Conservation (phyloP, 108 stramenopile genomes). For the Skeletonema costatum region DNA sequence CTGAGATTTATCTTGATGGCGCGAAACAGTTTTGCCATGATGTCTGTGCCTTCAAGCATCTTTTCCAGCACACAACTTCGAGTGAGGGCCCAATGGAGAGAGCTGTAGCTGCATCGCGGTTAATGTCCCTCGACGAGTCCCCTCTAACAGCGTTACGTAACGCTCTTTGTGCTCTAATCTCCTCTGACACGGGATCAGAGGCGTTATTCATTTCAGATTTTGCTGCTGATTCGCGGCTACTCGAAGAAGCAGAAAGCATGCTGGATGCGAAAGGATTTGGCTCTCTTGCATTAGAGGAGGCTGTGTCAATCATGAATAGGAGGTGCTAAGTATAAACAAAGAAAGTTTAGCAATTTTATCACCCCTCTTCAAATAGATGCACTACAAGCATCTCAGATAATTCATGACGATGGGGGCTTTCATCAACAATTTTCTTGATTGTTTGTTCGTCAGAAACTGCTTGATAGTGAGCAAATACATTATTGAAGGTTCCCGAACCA, state of each 20-base stretch:
- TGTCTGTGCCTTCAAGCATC: conserved; percentile 16
- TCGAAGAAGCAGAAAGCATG: conserved; percentile 72
- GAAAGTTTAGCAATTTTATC: not conserved
- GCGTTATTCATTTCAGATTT: conserved; percentile 43
- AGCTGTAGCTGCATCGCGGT: conserved; percentile 41
- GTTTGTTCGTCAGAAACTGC: conserved; percentile 19
- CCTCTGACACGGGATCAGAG: conserved; percentile 11
- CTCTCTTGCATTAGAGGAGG: conserved; percentile 60
- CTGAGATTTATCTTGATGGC: conserved; percentile 50
- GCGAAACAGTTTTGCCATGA: conserved; percentile 50
- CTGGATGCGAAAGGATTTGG: conserved; percentile 66
- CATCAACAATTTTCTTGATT: conserved; percentile 10
- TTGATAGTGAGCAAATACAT: conserved; percentile 38
- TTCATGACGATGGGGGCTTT: conserved; percentile 20
- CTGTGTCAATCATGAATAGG: conserved; percentile 76
- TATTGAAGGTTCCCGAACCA: conserved; percentile 14
- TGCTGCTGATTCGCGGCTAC: conserved; percentile 55
- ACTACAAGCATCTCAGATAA: not conserved
- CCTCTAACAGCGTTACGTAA: conserved; percentile 39
- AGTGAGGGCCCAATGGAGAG: conserved; percentile 29
- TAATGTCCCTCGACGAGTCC: conserved; percentile 54
- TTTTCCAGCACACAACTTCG: conserved; percentile 15
- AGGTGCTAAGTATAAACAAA: conserved; percentile 18
- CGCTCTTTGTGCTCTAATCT: conserved; percentile 56
- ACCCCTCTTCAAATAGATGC: too few species aligned